phyloP scores from a whole-genome alignment of 768 basidiomycete genomes.

The Suillus plorans region DNA sequence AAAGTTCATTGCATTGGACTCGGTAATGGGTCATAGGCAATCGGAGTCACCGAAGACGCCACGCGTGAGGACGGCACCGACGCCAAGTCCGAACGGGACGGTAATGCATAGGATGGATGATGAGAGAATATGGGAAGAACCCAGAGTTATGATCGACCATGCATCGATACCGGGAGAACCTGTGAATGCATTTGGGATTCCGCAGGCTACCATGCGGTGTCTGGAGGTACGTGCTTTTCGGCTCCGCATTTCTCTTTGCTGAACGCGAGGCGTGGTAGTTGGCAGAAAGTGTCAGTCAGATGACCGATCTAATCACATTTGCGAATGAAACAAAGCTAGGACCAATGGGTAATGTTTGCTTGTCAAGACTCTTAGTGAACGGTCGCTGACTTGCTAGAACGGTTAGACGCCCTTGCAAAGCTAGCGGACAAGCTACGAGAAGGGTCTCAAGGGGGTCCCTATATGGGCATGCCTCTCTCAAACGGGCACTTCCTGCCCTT shows the following conservation, averaged over 20 bases:
- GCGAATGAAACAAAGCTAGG: conserved; percentile 55
- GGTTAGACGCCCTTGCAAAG: conserved; percentile 42
- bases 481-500: background rate
- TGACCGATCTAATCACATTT: conserved; percentile 75
- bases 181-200: conserved; percentile 86
- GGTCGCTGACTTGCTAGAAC: conserved; percentile 17
- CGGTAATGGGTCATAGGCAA: conserved; percentile 51
- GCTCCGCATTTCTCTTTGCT: conserved; percentile 8
- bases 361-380: conserved; percentile 26
- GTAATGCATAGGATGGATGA: conserved; percentile 41
- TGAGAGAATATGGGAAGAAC: conserved; percentile 67
- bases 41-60: conserved; percentile 43
- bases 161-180: conserved; percentile 79
- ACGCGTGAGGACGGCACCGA: conserved; percentile 30
- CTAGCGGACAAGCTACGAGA: conserved; percentile 41
- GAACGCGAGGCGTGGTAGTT: conserved; percentile 41
- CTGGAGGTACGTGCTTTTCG: conserved; percentile 55
- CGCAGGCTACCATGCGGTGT: conserved; percentile 88
- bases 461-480: conserved; percentile 13
- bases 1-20: conserved; percentile 69
- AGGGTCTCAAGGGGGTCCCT: conserved; percentile 16
- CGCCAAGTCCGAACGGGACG: conserved; percentile 33
- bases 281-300: conserved; percentile 78
- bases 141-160: conserved; percentile 54
- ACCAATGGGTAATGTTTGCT: conserved; percentile 57